Evolutionary conservation across 73 alveolate species (phyloP).

Genomic region (Symbiodinium natans): DNA sequence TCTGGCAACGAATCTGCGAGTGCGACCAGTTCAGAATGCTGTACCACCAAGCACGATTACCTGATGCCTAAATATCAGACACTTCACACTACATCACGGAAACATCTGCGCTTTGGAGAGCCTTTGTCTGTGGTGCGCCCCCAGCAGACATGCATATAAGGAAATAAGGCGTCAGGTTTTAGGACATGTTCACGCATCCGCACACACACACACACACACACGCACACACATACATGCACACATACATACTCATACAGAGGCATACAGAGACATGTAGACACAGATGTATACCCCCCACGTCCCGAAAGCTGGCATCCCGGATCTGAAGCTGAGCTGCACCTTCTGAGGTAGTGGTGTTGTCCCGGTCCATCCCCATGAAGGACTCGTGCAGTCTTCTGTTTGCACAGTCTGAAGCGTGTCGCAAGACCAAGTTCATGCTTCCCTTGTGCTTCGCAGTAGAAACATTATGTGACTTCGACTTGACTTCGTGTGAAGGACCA

Average conservation of each 20-base stretch:
- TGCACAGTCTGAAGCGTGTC: not conserved
- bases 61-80: too few relatives aligned
- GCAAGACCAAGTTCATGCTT: too few relatives aligned
- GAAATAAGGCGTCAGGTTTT: not conserved
- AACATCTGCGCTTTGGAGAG: too few relatives aligned
- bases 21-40: too few relatives aligned
- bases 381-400: not conserved
- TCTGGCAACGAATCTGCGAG: too few relatives aligned
- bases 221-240: not conserved
- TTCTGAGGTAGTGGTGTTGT: not conserved
- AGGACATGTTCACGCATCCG: too few relatives aligned
- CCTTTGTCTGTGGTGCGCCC: too few relatives aligned
- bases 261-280: not conserved
- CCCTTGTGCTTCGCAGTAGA: too few relatives aligned
- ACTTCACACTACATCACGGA: too few relatives aligned
- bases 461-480: too few relatives aligned
- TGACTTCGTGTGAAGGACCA: not conserved
- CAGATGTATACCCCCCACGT: not conserved
- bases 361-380: conserved; percentile 26
- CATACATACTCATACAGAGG: not conserved
- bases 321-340: not conserved
- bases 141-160: not conserved
- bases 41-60: too few relatives aligned
- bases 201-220: conserved; percentile 16
- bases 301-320: not conserved